Evolutionary conservation across 306 rosid genomes (phyloP), one percentile per base, ranked within the genome.

Genomic region (Dicorynia guianensis): DNA sequence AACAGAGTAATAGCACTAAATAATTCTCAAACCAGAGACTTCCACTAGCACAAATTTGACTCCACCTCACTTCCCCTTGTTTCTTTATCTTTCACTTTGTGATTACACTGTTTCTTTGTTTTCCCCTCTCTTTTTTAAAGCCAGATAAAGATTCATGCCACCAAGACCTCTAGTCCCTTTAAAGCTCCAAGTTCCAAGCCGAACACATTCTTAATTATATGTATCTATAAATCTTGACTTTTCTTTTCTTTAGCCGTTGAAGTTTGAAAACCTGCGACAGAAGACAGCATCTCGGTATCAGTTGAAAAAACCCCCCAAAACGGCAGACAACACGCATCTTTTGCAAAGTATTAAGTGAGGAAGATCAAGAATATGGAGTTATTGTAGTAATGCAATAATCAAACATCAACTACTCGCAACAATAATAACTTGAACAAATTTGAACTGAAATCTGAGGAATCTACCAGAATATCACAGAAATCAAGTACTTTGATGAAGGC

Each of bases 281-380:
- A 81, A 91, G 90, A 95, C 97, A 95, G 97, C 99, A 92, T 90
- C 93, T 96, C 71, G 91, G 90, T 87, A 90, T 89, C 93, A 90
- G 96, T 85, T 89, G 88, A 84, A 84, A 80, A 76, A 90, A 84
- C 91, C 98, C 83, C 83, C 91, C 93, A 90, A 87, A 90, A 87
- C 90, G 82, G 92, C 85, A 86, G 97, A 95, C 99, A 95, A 78
- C 76, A 87, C 87, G 97, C 89, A 95, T 95, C 97, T 91, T 77
- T 81, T 67, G 79, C 54, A 72, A 69, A 81, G 85, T 30, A 85
- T 88, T 88, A 87, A 82, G 85, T 75, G 90, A 86, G 83, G 69
- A 86, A 84, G 88, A 86, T 83, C 86, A 82, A 78, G 76, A 68
- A 74, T 67, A 56, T 73, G 63, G 59, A 50, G 69, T 61, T 71